Evolutionary conservation across 1,139 yeast species (phyloP).

Genomic region (Sporopachydermia cereana): DNA sequence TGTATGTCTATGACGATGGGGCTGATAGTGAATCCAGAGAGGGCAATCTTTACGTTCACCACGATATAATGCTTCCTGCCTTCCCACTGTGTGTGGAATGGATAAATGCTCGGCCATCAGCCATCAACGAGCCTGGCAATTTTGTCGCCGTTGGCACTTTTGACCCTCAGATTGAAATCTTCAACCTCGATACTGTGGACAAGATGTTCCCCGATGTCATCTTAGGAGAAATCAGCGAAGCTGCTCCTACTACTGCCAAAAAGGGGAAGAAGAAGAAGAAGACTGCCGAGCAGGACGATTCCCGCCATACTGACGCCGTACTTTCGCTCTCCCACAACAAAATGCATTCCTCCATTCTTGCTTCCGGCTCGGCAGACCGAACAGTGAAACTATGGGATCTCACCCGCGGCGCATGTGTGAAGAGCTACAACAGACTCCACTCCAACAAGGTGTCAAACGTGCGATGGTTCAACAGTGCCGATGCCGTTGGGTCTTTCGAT

Average conservation of each 20-base stretch:
- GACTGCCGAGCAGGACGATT: slow-evolving; percentile 41
- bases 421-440: slow-evolving; percentile 34
- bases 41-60: slow-evolving; percentile 79
- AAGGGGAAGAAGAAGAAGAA: slow-evolving; percentile 43
- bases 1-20: slow-evolving; percentile 90
- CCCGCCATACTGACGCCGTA: slow-evolving; percentile 91
- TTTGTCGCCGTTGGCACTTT: slow-evolving; percentile 95
- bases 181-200: slow-evolving; percentile 90
- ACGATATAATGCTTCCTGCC: slow-evolving; percentile 92
- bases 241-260: slow-evolving; percentile 32
- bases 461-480: slow-evolving; percentile 67
- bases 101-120: slow-evolving; percentile 63
- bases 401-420: slow-evolving; percentile 57
- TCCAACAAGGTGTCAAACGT: slow-evolving; percentile 76
- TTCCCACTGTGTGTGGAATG: slow-evolving; percentile 96
- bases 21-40: slow-evolving; percentile 36
- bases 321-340: slow-evolving; percentile 77
- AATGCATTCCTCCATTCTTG: slow-evolving; percentile 72
- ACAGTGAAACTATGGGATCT: slow-evolving; percentile 96
- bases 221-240: slow-evolving; percentile 63
- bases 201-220: slow-evolving; percentile 92
- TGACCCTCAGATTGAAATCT: slow-evolving; percentile 93
- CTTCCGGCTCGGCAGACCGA: slow-evolving; percentile 90
- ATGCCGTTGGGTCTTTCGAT: slow-evolving; percentile 9
- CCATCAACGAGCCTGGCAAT: slow-evolving; percentile 51